phyloP scores from a whole-genome alignment of 345 rosid genomes.

The Hibiscus trionum region DNA sequence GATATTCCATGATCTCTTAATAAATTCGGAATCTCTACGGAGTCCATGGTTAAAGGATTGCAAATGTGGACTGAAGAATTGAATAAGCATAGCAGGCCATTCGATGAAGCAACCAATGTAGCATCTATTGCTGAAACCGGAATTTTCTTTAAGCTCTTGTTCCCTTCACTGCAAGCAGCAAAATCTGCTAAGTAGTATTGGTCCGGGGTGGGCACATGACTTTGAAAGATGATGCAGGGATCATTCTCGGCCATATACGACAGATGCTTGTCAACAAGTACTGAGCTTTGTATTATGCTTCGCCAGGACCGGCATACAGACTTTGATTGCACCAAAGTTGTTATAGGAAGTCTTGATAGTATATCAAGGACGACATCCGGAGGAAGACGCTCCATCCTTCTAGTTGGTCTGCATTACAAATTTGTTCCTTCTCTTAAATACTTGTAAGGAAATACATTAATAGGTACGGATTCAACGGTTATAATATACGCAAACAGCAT shows the following conservation, averaged over 20 bases:
- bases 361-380: conserved; percentile 49
- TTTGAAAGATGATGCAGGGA: conserved; percentile 55
- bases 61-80: conserved; percentile 34
- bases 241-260: conserved; percentile 7
- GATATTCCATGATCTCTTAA: conserved; percentile 25
- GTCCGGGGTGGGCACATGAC: conserved; percentile 40
- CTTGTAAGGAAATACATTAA: conserved; percentile 23
- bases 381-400: conserved; percentile 45
- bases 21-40: conserved; percentile 31
- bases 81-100: conserved; percentile 45
- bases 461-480: conserved; percentile 6
- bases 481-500: conserved; percentile 2
- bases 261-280: conserved; percentile 21
- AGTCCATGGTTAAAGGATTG: conserved; percentile 48
- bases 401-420: conserved; percentile 11
- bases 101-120: conserved; percentile 44
- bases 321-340: conserved; percentile 41
- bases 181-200: conserved; percentile 40
- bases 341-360: conserved; percentile 49
- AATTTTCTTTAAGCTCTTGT: conserved; percentile 29
- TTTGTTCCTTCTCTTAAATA: conserved; percentile 21
- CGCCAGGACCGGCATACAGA: conserved; percentile 46
- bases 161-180: conserved; percentile 14
- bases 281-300: conserved; percentile 29
- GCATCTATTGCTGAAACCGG: conserved; percentile 21